These are phyloP conservation scores for Hemisphaericaspora xylofermentans DNA, from an alignment of 1,139 yeast genomes.

Conservation along the genomic window DNA sequence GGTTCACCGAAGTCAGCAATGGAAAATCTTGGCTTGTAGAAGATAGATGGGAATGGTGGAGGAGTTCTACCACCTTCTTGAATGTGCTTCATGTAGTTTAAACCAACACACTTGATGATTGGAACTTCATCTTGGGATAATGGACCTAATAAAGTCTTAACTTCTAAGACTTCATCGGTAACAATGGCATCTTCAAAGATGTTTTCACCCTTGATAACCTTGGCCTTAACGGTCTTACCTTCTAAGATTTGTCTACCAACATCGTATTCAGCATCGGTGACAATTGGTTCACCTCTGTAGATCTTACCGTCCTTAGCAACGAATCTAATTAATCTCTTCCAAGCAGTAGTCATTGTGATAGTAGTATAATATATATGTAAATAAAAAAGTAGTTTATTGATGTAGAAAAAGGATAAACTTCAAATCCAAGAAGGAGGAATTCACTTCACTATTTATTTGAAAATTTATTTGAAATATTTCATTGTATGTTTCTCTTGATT, in stretches of 20 bases:
- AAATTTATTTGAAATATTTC: slow-evolving; percentile 1
- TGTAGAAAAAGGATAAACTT: neutral
- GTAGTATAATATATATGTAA: neutral
- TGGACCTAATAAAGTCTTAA: slow-evolving; percentile 38
- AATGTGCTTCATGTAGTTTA: slow-evolving; percentile 35
- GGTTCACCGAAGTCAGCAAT: slow-evolving; percentile 37
- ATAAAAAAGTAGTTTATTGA: neutral
- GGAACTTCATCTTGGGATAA: slow-evolving; percentile 30
- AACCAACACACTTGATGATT: slow-evolving; percentile 38
- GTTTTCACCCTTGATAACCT: slow-evolving; percentile 37
- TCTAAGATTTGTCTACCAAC: slow-evolving; percentile 13
- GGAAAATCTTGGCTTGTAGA: slow-evolving; percentile 45
- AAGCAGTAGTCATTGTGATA: slow-evolving; percentile 10
- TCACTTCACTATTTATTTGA: slow-evolving; percentile 5
- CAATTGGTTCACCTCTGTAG: slow-evolving; percentile 17
- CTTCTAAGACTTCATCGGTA: slow-evolving; percentile 31
- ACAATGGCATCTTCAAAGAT: slow-evolving; percentile 36
- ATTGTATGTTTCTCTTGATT: too few relatives aligned
- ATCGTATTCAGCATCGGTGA: slow-evolving; percentile 14
- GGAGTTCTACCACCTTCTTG: slow-evolving; percentile 26
- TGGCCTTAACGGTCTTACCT: slow-evolving; percentile 24
- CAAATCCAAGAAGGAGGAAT: neutral
- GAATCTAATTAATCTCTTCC: slow-evolving; percentile 19
- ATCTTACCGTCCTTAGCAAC: slow-evolving; percentile 17
- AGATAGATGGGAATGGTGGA: slow-evolving; percentile 49